These are phyloP conservation scores for Lolium multiflorum DNA, from an alignment of 176 grass and related monocot genomes.

Conservation along the genomic window DNA sequence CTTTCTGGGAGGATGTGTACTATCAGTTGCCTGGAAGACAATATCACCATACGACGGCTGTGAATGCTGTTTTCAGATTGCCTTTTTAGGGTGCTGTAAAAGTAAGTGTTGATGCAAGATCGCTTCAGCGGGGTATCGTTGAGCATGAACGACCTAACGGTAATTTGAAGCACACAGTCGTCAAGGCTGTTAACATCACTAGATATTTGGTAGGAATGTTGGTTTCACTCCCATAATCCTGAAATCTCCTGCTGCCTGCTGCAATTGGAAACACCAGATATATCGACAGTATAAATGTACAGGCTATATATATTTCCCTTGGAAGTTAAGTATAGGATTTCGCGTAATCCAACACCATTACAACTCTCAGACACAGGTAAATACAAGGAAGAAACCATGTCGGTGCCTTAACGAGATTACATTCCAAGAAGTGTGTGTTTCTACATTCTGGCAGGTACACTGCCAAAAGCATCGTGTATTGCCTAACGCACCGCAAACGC, in stretches of 20 bases:
- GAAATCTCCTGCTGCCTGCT: not conserved
- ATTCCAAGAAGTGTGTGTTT: not conserved
- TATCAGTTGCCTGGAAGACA: too few relatives aligned
- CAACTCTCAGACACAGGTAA: constrained; percentile 25
- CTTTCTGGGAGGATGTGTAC: too few relatives aligned
- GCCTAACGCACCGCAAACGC: constrained; percentile 73
- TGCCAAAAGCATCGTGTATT: not conserved
- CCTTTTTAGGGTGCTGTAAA: not conserved
- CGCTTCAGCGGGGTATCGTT: not conserved
- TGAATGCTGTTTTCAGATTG: not conserved
- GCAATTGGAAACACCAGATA: not conserved
- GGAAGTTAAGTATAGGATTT: not conserved
- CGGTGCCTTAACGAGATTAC: not conserved
- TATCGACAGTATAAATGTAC: not conserved
- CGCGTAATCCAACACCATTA: constrained; percentile 1
- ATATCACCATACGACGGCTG: too few relatives aligned
- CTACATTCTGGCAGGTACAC: constrained; percentile 7
- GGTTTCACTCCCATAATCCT: not conserved
- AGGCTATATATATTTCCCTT: constrained; percentile 9
- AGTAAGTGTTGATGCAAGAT: not conserved
- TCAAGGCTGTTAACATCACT: too few relatives aligned
- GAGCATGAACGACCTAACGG: not conserved
- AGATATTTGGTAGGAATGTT: too few relatives aligned
- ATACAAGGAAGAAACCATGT: not conserved
- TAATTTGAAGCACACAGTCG: not conserved